Base-by-base conservation (phyloP, 75 land plant genomes). In the Sequoia sempervirens region DNA sequence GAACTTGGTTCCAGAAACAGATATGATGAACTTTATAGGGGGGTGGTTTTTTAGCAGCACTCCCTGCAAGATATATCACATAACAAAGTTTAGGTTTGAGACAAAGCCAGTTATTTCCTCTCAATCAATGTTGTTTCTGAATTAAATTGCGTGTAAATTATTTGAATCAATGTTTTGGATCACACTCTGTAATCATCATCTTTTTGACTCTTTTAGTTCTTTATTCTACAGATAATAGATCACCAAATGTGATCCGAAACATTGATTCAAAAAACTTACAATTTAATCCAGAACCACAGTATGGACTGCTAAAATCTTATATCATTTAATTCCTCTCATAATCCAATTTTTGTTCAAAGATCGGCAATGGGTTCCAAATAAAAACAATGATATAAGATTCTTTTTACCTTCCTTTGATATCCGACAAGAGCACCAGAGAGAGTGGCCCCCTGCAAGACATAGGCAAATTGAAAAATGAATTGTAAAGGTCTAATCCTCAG, bases 1-100 rank as follows among this genome's bases (percentile, higher is more conserved):
- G 80, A 95, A 91, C 76, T 92, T 90, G 80, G 92, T 92, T 3
- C 97, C 97, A 76, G 93, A 88, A 37, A 95, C 86, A 47, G 92
- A 86, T 64, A 96, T 83, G 61, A 93, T 87, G 26, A 95, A 84
- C 36, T 91, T 92, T n/a, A 96, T 81, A 3, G 92, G 88, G 37
- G 97, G 95, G 83, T 96, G 93, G 47, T 91, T 92, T 80, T 85
- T 87, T 81, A 96, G 87, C 38, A 94, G 82, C 82, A 90, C 84
- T 26, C 94, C 95, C 97, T 96, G 90, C 75, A 45, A 11, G 1
- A 45, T 66, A 58, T 14, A 20, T 18, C 41, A 37, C 74, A 66
- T 12, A 50, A 32, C 69, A 38, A 14, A 47, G 23, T 50, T 56
- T 28, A 37, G 23, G 56, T 50, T 28, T 32, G 40, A 47, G 18